These are phyloP conservation scores for Fusarium armeniacum DNA, from an alignment of 2,329 filamentous ascomycete genomes.

Conservation along the genomic window DNA sequence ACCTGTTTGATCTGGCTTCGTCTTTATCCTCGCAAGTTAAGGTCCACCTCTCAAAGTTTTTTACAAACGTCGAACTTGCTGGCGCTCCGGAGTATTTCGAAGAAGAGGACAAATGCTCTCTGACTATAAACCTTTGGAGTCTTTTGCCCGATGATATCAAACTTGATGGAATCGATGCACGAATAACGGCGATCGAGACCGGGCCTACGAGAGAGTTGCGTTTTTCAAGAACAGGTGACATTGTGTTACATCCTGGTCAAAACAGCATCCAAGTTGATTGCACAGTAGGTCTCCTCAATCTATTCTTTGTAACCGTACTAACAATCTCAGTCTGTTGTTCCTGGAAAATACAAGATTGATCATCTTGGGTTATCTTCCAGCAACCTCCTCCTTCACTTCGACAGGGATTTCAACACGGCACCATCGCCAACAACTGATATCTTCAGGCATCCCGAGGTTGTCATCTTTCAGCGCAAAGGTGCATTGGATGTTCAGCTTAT, in stretches of 20 bases:
- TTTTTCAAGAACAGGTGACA: constrained; percentile 50
- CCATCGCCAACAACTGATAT: constrained; percentile 63
- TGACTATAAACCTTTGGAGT: constrained; percentile 78
- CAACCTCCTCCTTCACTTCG: constrained; percentile 76
- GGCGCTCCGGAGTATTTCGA: constrained; percentile 78
- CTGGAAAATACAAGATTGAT: constrained; percentile 82
- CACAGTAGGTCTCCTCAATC: constrained; percentile 51
- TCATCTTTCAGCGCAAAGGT: constrained; percentile 78
- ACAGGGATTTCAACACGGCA: constrained; percentile 68
- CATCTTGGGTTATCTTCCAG: constrained; percentile 74
- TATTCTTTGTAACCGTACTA: constrained; percentile 35
- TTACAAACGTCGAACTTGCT: constrained; percentile 76
- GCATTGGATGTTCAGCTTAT: constrained; percentile 77
- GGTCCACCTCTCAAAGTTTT: constrained; percentile 80
- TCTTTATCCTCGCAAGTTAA: constrained; percentile 70
- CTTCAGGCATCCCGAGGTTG: constrained; percentile 72
- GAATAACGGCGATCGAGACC: constrained; percentile 68
- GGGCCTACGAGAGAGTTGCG: constrained; percentile 72
- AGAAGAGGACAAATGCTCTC: constrained; percentile 79
- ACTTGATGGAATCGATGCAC: constrained; percentile 74
- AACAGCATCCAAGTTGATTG: constrained; percentile 57
- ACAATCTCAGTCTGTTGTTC: constrained; percentile 69
- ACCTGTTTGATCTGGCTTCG: constrained; percentile 62
- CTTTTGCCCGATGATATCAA: constrained; percentile 78
- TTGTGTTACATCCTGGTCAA: constrained; percentile 63